A percentile compares a stretch with the other conserved stretches of the same genome.
Conservation (phyloP, 2,329 filamentous ascomycete genomes). For the Colletotrichum costaricense region DNA sequence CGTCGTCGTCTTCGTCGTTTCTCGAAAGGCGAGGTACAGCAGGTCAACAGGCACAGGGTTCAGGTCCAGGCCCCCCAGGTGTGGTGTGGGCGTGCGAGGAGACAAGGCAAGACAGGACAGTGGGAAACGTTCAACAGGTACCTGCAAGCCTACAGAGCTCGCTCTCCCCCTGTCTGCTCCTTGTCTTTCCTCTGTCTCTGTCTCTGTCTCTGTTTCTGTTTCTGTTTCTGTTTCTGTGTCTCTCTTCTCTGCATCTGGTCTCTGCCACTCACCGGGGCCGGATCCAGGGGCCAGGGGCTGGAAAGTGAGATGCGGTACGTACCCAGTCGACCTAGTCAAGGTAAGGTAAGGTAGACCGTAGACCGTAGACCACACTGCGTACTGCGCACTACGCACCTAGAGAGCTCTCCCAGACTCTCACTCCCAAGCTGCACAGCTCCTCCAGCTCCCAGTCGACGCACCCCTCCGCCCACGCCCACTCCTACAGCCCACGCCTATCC, state of each 20-base stretch:
- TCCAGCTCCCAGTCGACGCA: not conserved
- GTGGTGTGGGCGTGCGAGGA: not conserved
- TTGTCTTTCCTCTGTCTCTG: not conserved
- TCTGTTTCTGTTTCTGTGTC: not conserved
- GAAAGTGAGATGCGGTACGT: constrained; percentile 4
- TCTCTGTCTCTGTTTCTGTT: not conserved
- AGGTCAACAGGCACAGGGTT: not conserved
- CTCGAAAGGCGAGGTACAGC: not conserved
- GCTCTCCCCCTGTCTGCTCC: constrained; percentile 1
- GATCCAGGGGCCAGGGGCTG: constrained; percentile 6
- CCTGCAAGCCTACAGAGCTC: not conserved
- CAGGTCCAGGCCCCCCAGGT: not conserved
- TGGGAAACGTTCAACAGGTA: constrained; percentile 16
- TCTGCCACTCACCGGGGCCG: not conserved
- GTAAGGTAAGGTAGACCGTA: not conserved
- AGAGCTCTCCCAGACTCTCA: not conserved
- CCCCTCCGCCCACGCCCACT: not conserved
- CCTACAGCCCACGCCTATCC: not conserved
- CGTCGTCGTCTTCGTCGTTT: not conserved
- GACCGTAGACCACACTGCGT: too few relatives aligned
- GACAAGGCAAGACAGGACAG: constrained; percentile 16
- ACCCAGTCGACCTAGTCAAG: not conserved
- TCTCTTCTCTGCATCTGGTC: not conserved
- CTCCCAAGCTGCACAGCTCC: not conserved
- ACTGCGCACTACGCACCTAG: too few relatives aligned